These are phyloP conservation scores for Podospora sp. DNA, from an alignment of 495 filamentous ascomycete genomes.

Conservation along the genomic window DNA sequence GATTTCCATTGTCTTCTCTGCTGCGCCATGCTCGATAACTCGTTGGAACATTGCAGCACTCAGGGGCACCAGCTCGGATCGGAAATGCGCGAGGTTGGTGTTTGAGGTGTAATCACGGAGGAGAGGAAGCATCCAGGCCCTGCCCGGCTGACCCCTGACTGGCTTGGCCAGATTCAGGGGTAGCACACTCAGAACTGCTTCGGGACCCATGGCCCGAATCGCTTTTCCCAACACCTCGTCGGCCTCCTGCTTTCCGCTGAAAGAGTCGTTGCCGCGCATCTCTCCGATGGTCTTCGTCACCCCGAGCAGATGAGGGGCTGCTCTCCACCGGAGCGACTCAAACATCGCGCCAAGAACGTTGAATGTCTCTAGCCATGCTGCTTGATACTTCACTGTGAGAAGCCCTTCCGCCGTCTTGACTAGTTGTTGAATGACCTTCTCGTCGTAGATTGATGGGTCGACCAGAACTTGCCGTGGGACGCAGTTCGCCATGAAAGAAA, in stretches of 20 bases:
- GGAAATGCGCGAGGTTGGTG: constrained; percentile 84
- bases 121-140: constrained; percentile 93
- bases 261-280: constrained; percentile 83
- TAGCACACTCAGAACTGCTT: constrained; percentile 73
- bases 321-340: constrained; percentile 81
- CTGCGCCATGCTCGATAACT: constrained; percentile 74
- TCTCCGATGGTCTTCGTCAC: constrained; percentile 81
- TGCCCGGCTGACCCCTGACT: constrained; percentile 71
- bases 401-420: constrained; percentile 68
- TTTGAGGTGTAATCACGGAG: constrained; percentile 83
- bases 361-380: constrained; percentile 94
- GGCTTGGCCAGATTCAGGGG: constrained; percentile 83
- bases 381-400: constrained; percentile 86
- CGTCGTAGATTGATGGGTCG: constrained; percentile 85
- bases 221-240: constrained; percentile 86
- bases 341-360: constrained; percentile 86
- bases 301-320: constrained; percentile 71
- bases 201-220: constrained; percentile 84
- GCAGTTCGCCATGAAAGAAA: constrained; percentile 88
- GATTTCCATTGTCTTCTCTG: constrained; percentile 86
- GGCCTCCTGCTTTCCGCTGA: constrained; percentile 92
- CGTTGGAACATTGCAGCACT: constrained; percentile 89
- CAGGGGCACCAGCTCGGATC: constrained; percentile 78
- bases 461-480: constrained; percentile 77
- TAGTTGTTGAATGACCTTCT: constrained; percentile 78